Conservation (phyloP, 1,139 yeast species). For the Yamadazyma friedrichii region DNA sequence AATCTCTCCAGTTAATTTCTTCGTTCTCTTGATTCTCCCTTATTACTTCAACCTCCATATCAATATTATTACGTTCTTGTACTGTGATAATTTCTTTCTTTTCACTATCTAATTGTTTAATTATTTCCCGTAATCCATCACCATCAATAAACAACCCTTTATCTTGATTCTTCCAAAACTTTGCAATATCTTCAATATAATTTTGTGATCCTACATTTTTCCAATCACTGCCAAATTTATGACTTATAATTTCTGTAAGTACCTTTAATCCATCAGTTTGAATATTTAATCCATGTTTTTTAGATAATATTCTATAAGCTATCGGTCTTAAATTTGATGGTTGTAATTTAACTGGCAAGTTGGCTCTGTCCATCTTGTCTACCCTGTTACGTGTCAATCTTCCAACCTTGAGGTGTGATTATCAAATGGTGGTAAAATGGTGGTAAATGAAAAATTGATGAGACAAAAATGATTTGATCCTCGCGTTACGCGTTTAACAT, state of each 20-base stretch:
- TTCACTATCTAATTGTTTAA: conserved; percentile 45
- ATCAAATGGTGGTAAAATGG: neutral
- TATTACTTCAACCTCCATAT: conserved; percentile 11
- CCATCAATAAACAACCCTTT: conserved; percentile 85
- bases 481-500: conserved; percentile 15
- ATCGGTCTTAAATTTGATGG: conserved; percentile 85
- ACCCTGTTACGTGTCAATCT: neutral
- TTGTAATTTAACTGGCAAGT: conserved; percentile 69
- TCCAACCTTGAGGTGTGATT: too few species aligned
- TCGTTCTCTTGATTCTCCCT: conserved; percentile 13
- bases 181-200: conserved; percentile 77
- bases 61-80: conserved; percentile 12
- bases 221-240: conserved; percentile 85
- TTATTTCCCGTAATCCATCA: conserved; percentile 59
- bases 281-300: conserved; percentile 87
- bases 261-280: conserved; percentile 79
- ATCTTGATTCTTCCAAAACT: conserved; percentile 84
- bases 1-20: conserved; percentile 66
- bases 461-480: neutral
- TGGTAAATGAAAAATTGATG: too few species aligned
- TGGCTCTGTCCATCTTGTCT: conserved; percentile 8
- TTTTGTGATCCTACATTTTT: conserved; percentile 62
- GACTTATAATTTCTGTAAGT: conserved; percentile 72
- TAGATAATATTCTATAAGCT: conserved; percentile 85
- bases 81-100: conserved; percentile 15